A percentile compares a stretch with the other conserved stretches of the same genome.
These are phyloP conservation scores for Kandelia obovata DNA, from an alignment of 345 rosid genomes.

Conservation along the genomic window DNA sequence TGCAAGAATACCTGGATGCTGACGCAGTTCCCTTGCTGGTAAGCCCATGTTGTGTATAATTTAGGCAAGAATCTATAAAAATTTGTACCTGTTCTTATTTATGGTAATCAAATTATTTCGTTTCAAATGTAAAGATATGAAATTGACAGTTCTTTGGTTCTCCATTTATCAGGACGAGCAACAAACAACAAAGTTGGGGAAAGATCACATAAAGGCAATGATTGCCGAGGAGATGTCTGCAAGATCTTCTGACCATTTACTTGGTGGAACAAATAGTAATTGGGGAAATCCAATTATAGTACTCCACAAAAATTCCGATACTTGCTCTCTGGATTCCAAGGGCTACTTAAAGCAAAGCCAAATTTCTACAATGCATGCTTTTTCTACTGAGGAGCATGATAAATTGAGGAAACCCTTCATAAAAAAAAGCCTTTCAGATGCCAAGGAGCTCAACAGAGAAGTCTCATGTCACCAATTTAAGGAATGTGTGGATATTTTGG, in stretches of 20 bases:
- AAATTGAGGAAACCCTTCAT: constrained; percentile 6
- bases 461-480: constrained; percentile 36
- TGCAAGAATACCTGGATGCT: constrained; percentile 22
- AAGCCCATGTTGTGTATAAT: constrained; percentile 2
- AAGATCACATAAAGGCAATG: constrained; percentile 17
- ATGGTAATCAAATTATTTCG: constrained; percentile 2
- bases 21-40: constrained; percentile 37
- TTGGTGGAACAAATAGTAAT: constrained; percentile 15
- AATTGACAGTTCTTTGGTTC: not conserved
- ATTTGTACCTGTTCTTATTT: not conserved
- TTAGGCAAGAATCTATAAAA: not conserved
- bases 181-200: constrained; percentile 7
- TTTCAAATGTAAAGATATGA: constrained; percentile 3
- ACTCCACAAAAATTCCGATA: constrained; percentile 29
- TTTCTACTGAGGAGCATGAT: constrained; percentile 8
- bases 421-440: constrained; percentile 15
- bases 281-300: constrained; percentile 46
- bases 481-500: constrained; percentile 56
- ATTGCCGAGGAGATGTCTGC: constrained; percentile 27
- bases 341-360: constrained; percentile 5
- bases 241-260: constrained; percentile 24
- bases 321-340: constrained; percentile 3
- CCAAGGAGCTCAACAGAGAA: constrained; percentile 18
- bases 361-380: constrained; percentile 10
- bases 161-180: constrained; percentile 22